Percentiles rank a stretch among this genome's conserved stretches.
Conservation (phyloP, 2,329 filamentous ascomycete genomes). For the Pseudocercospora cruenta region DNA sequence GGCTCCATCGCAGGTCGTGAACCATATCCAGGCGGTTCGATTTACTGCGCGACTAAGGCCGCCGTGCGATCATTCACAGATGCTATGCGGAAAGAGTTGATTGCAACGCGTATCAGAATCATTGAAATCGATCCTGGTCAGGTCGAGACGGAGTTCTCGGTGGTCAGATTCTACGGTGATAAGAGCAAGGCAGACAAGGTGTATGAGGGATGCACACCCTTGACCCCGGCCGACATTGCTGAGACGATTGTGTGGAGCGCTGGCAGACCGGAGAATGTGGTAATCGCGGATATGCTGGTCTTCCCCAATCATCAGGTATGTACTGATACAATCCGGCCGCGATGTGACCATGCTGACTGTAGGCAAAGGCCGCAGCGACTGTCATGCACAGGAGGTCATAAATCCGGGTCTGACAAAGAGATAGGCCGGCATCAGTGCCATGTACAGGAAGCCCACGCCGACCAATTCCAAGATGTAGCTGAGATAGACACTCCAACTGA, state of each 20-base stretch:
- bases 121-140: conserved; percentile 91
- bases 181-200: conserved; percentile 87
- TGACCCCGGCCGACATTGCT: conserved; percentile 88
- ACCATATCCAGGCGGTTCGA: conserved; percentile 80
- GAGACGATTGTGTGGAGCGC: conserved; percentile 87
- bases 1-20: conserved; percentile 90
- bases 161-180: conserved; percentile 87
- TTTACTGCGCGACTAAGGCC: conserved; percentile 93
- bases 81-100: conserved; percentile 77
- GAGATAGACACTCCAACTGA: background rate
- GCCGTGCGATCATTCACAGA: conserved; percentile 86
- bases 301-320: conserved; percentile 88
- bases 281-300: conserved; percentile 82
- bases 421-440: conserved; percentile 24
- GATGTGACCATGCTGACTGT: conserved; percentile 21
- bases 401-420: conserved; percentile 13
- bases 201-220: conserved; percentile 80
- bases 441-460: conserved; percentile 19
- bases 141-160: conserved; percentile 90
- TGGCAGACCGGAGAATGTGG: conserved; percentile 83
- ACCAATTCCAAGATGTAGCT: conserved; percentile 4
- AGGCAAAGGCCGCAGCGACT: conserved; percentile 46
- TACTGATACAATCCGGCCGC: background rate
- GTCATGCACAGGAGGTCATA: conserved; percentile 49
- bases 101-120: conserved; percentile 76